Conservation (phyloP, 306 rosid species). For the Fragaria iinumae region DNA sequence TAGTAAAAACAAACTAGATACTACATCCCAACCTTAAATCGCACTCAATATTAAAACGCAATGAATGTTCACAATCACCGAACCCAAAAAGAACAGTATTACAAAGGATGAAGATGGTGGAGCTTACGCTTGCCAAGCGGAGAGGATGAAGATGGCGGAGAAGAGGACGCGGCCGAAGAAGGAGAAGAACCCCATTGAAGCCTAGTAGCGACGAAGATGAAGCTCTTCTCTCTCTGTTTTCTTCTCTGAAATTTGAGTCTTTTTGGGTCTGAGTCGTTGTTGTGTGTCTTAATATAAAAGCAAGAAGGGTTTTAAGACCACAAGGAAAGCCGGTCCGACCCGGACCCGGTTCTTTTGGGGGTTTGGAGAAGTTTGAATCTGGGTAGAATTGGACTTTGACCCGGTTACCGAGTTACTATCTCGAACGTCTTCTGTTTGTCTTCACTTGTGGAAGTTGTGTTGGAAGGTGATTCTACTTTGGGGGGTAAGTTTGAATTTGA, state of each 20-base stretch:
- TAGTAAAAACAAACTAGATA: not conserved
- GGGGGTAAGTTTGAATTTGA: not conserved
- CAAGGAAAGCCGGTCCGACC: not conserved
- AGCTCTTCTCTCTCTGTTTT: not conserved
- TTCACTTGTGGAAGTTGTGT: not conserved
- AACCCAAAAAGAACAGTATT: not conserved
- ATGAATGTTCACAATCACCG: not conserved
- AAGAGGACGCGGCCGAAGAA: conserved; percentile 86
- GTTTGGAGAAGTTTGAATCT: not conserved
- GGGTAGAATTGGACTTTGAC: conserved; percentile 14
- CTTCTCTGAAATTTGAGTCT: not conserved
- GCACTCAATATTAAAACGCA: not conserved
- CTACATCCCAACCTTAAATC: not conserved
- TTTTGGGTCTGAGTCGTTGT: not conserved
- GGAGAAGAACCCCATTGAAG: conserved; percentile 71
- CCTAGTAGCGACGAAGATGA: not conserved
- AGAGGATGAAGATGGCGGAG: conserved; percentile 88
- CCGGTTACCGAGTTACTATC: not conserved
- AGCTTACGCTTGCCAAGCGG: conserved; percentile 84
- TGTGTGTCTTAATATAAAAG: conserved; percentile 11
- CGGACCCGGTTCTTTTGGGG: not conserved
- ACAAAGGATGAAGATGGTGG: not conserved
- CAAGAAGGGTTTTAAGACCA: not conserved
- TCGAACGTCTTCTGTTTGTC: not conserved
- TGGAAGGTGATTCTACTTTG: not conserved